These are phyloP conservation scores for Picea sitchensis DNA, from an alignment of 75 land plant genomes.

Conservation along the genomic window DNA sequence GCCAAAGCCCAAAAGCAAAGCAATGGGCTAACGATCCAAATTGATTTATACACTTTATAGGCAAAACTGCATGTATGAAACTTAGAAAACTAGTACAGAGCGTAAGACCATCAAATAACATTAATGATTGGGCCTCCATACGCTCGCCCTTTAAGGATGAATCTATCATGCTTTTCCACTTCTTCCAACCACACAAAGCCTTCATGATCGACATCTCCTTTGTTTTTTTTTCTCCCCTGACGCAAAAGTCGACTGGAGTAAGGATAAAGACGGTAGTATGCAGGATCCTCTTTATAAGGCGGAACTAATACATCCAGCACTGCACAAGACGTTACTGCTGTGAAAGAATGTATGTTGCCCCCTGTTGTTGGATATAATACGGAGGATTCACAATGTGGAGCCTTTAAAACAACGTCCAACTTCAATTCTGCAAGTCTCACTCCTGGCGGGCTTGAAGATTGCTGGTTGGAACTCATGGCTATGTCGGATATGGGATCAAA, in stretches of 20 bases:
- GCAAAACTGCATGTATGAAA: too few species aligned
- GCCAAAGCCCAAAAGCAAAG: too few species aligned
- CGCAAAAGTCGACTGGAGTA: not conserved
- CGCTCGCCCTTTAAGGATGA: not conserved
- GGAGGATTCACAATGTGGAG: constrained; percentile 58
- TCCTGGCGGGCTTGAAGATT: constrained; percentile 6
- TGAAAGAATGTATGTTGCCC: constrained; percentile 96
- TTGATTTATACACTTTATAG: too few species aligned
- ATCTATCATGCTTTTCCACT: not conserved
- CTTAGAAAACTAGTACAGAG: too few species aligned
- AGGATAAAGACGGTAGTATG: constrained; percentile 82
- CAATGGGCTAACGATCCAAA: too few species aligned
- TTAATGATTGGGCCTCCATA: not conserved
- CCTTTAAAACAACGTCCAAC: constrained; percentile 58
- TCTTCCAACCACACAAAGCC: constrained; percentile 7
- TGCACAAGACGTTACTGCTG: constrained; percentile 90
- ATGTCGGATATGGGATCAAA: constrained; percentile 31
- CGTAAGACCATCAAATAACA: not conserved
- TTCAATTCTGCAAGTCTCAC: constrained; percentile 44
- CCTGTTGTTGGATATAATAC: constrained; percentile 76
- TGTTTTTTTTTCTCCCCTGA: not conserved
- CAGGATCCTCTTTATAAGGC: constrained; percentile 73
- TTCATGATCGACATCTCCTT: not conserved
- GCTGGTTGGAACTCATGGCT: not conserved
- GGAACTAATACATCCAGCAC: constrained; percentile 91